These are phyloP conservation scores for Cercospora sp. DNA, from an alignment of 2,329 filamentous ascomycete genomes.

Conservation along the genomic window DNA sequence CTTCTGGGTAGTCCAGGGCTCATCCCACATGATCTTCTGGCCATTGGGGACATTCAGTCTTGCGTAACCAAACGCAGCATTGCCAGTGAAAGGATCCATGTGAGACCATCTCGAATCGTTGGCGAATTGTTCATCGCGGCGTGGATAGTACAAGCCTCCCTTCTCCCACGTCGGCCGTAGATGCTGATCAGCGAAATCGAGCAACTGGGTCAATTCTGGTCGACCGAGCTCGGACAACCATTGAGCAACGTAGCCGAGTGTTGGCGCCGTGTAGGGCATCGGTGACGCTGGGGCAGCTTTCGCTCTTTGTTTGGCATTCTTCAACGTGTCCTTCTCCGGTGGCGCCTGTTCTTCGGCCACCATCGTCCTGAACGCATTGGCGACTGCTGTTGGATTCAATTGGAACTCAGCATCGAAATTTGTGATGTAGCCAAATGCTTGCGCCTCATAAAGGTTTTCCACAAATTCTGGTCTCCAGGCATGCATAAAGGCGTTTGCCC, in stretches of 20 bases:
- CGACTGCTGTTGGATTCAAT: slow-evolving; percentile 9
- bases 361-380: background rate
- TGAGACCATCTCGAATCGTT: slow-evolving; percentile 30
- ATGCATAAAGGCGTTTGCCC: slow-evolving; percentile 41
- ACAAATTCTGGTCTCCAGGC: slow-evolving; percentile 43
- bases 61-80: slow-evolving; percentile 42
- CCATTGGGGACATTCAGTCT: slow-evolving; percentile 43
- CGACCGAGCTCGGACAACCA: slow-evolving; percentile 39
- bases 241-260: slow-evolving; percentile 36
- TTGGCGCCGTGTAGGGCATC: slow-evolving; percentile 20
- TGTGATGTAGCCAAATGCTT: slow-evolving; percentile 9
- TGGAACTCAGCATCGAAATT: slow-evolving; percentile 2
- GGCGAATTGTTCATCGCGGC: slow-evolving; percentile 14
- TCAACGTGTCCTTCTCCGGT: background rate
- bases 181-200: background rate
- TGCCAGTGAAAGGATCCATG: slow-evolving; percentile 43
- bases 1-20: slow-evolving; percentile 35
- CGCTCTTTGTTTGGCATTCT: background rate
- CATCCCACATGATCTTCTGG: slow-evolving; percentile 41
- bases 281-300: background rate
- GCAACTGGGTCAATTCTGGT: slow-evolving; percentile 13
- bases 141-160: background rate
- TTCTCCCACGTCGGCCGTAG: background rate
- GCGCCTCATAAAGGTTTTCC: slow-evolving; percentile 2
- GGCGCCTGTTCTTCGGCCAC: background rate